Evolutionary conservation across 164 flowering plant genomes (phyloP), one percentile per base, ranked within the genome.

Genomic region (Chloranthus sessilifolius): DNA sequence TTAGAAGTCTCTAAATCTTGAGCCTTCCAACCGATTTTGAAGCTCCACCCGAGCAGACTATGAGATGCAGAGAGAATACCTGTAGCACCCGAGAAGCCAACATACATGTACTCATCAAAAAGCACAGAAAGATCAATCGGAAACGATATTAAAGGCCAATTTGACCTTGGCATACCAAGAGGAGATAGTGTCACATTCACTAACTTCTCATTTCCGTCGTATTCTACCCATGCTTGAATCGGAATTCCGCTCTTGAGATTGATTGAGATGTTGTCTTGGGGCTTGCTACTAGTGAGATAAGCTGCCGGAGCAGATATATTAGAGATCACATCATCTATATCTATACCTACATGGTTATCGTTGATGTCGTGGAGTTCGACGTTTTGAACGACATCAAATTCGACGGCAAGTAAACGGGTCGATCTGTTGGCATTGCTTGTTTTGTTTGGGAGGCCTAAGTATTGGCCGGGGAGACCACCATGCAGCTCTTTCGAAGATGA

Each of bases 161-260:
- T 2, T 5, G 47, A 14, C 47, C 21, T 43, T 9, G 27, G 25
- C 14, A 10, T 19, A 11, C 21, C 21, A 8, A 14, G 6, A 6
- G 47, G 47, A 15, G 47, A 43, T n/a, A 43, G 10, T 5, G 21
- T 43, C 8, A 43, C 47, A 19, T 43, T 19, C 24, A 43, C 4
- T 14, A 16, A 2, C 47, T 20, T 2, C 21, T 19, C 9, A 3
- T 19, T 14, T 14, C 47, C 21, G 14, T 20, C 23, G 27, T 43
- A 43, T 22, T 43, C 47, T 16, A 43, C 22, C 47, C 47, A 43
- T n/a, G 47, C 47, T 15, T 16, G 23, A 19, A 43, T 43, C 21
- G 9, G 47, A 4, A 2, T 7, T 16, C 27, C 47, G 24, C 47
- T 43, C 14, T 19, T 16, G 24, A 43, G 47, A 19, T 43, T 43